phyloP scores from a whole-genome alignment of 345 rosid species.

The Corymbia maculata region DNA sequence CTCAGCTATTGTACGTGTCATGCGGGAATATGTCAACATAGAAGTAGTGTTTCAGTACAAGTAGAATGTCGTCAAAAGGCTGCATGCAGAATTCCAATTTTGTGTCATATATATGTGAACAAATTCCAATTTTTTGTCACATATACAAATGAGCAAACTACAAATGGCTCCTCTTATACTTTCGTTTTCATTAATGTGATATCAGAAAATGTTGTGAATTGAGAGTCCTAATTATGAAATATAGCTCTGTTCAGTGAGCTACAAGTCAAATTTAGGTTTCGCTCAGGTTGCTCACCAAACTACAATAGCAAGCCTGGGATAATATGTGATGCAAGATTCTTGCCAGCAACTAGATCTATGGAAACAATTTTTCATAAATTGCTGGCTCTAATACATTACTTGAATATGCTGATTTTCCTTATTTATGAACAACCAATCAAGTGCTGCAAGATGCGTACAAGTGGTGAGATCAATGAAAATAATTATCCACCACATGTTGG shows the following conservation, averaged over 20 bases:
- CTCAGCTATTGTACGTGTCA: constrained; percentile 55
- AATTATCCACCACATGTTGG: not conserved
- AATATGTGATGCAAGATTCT: not conserved
- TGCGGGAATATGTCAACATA: constrained; percentile 62
- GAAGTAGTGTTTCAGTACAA: constrained; percentile 70
- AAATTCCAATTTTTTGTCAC: not conserved
- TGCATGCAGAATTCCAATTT: not conserved
- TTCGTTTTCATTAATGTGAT: not conserved
- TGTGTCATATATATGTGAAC: not conserved
- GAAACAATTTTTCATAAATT: not conserved
- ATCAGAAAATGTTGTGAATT: not conserved
- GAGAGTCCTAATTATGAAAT: not conserved
- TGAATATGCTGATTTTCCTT: not conserved
- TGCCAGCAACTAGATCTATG: not conserved
- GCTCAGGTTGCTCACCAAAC: not conserved
- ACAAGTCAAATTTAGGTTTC: not conserved
- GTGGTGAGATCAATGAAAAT: not conserved
- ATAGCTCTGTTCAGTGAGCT: not conserved
- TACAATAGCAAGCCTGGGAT: not conserved
- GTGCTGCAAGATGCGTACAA: not conserved
- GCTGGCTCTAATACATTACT: not conserved
- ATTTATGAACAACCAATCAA: not conserved
- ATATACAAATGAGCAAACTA: not conserved
- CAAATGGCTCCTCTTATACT: not conserved
- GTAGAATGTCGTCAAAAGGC: constrained; percentile 10